phyloP scores from a whole-genome alignment of 768 basidiomycete species.

The Antrodiella citrinella region DNA sequence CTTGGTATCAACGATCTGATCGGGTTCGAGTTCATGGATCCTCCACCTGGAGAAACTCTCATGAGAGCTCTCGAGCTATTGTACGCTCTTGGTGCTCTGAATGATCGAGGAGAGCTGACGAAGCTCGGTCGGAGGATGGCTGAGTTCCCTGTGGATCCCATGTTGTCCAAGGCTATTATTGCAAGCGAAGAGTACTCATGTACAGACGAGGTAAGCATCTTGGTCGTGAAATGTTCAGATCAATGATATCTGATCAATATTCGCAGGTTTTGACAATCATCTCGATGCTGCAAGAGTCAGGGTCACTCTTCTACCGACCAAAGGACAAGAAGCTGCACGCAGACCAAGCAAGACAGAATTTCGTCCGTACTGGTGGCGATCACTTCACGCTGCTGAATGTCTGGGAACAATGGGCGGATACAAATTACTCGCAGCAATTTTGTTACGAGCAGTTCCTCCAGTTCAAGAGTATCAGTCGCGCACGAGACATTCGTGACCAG shows the following conservation, averaged over 20 bases:
- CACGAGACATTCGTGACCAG: conserved; percentile 94
- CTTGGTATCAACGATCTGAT: conserved; percentile 98
- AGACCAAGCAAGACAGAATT: conserved; percentile 96
- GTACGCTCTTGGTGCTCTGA: conserved; percentile 93
- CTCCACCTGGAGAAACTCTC: conserved; percentile 94
- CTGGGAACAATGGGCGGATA: conserved; percentile 99
- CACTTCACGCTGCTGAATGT: conserved; percentile 97
- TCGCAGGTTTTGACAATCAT: conserved; percentile 88
- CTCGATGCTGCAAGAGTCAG: conserved; percentile 93
- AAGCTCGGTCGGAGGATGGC: conserved; percentile 96
- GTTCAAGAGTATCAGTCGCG: conserved; percentile 89
- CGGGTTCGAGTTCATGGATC: conserved; percentile 97
- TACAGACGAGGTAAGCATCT: conserved; percentile 81
- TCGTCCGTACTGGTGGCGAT: conserved; percentile 91
- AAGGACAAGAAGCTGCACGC: conserved; percentile 98
- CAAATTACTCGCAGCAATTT: conserved; percentile 94
- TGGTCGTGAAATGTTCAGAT: neutral
- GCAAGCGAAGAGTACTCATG: conserved; percentile 90
- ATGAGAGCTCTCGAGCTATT: conserved; percentile 90
- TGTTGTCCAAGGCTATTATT: conserved; percentile 94
- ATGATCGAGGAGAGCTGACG: conserved; percentile 95
- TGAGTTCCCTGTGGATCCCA: conserved; percentile 97
- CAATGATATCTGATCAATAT: neutral
- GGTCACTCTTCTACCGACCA: conserved; percentile 91
- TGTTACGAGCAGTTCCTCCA: conserved; percentile 95